These are phyloP conservation scores for Colletotrichum tropicale DNA, from an alignment of 2,329 filamentous ascomycete species.

Conservation along the genomic window DNA sequence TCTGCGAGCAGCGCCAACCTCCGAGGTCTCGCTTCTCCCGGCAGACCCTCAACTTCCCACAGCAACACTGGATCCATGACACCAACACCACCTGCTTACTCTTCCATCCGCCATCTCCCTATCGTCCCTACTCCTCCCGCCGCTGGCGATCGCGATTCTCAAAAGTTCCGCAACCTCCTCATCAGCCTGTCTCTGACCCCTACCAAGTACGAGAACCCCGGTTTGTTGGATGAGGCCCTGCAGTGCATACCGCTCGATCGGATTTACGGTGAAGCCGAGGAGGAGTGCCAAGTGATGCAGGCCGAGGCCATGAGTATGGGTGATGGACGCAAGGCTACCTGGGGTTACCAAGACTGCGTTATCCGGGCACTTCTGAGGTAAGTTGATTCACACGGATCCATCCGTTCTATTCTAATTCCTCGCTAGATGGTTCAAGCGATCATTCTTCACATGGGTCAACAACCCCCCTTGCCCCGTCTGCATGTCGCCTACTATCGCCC, in stretches of 20 bases:
- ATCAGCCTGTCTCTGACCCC: conserved; percentile 87
- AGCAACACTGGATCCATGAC: conserved; percentile 27
- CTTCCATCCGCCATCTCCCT: conserved; percentile 54
- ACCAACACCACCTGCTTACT: conserved; percentile 51
- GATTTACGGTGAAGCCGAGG: conserved; percentile 92
- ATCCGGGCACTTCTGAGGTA: conserved; percentile 81
- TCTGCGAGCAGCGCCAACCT: conserved; percentile 55
- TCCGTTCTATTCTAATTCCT: not conserved
- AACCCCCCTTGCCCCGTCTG: conserved; percentile 88
- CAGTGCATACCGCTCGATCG: conserved; percentile 85
- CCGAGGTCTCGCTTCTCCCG: conserved; percentile 40
- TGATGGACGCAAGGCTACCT: conserved; percentile 79
- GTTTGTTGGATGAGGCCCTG: conserved; percentile 89
- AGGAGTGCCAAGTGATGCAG: conserved; percentile 86
- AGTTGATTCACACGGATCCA: not conserved
- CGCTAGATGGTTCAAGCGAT: conserved; percentile 87
- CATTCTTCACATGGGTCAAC: conserved; percentile 97
- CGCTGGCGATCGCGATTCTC: conserved; percentile 65
- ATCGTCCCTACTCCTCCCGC: conserved; percentile 75
- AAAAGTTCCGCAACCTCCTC: conserved; percentile 82
- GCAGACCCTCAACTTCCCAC: conserved; percentile 53
- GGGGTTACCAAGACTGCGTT: conserved; percentile 98
- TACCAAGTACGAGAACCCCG: conserved; percentile 94
- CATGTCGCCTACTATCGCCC: conserved; percentile 79
- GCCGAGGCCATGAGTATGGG: conserved; percentile 90